Evolutionary conservation across 805 yeast genomes (phyloP), one percentile per base, ranked within the genome.

Genomic region (Candida caryicola): DNA sequence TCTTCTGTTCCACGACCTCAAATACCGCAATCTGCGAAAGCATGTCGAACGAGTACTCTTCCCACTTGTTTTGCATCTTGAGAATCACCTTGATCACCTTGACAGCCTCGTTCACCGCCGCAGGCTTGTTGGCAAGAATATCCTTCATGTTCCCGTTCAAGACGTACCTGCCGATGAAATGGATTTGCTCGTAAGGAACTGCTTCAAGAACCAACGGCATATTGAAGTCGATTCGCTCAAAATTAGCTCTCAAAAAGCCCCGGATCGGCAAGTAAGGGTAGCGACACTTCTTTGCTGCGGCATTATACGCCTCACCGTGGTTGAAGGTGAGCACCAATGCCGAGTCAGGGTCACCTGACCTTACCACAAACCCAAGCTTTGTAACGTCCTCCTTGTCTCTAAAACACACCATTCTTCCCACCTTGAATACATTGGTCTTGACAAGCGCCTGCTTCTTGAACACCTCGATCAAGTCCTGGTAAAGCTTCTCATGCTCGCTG

Each of bases 331-430:
- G 48, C 4, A 76, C 55, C 3, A 72, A 52, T 9, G 74, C 49
- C 1, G 49, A 45, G 37, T 57, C 52, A 13, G 59, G 48, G 44
- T 56, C 36, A 54, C 66, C 60, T 47, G 71, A 43, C 52, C 69
- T 77, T 27, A 76, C 65, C 17, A 82, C 60, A 39, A 82, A 71
- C 4, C 89, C 95, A 9, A 76, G 60, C 33, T 65, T 57, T 1
- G 72, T 46, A 12, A 59, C 55, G 3, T 60, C 71, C 5, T 64
- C 54, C 4, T 57, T 56, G 51, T 80, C 82, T 43, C 77, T 70
- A 56, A 66, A 87, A 4, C 81, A 69, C 36, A 85, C 51, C 34
- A 84, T 53, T 43, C 83, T 67, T 2, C 90, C 91, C 1, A 61
- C 53, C 37, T 60, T 67, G 36, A 85, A 59, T 14, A 62, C 41